These are phyloP conservation scores for Diplocarpon rosae DNA, from an alignment of 2,329 filamentous ascomycete genomes.

Conservation along the genomic window DNA sequence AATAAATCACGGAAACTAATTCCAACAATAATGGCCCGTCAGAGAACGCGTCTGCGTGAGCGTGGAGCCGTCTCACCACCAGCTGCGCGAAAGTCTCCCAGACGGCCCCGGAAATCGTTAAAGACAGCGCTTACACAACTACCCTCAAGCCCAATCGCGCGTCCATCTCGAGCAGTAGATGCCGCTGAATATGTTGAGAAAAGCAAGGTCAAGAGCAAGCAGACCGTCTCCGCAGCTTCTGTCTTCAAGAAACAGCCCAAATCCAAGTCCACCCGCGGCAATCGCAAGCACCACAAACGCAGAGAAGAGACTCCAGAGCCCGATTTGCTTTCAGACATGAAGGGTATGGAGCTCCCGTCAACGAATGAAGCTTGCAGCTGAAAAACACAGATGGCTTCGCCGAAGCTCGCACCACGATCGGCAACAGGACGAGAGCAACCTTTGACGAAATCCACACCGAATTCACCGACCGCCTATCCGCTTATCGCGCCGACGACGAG, in stretches of 20 bases:
- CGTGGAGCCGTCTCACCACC: not conserved
- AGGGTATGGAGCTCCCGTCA: constrained; percentile 3
- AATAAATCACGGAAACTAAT: not conserved
- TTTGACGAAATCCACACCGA: constrained; percentile 12
- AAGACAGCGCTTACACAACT: not conserved
- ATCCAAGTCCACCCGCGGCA: constrained; percentile 2
- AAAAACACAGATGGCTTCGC: constrained; percentile 16
- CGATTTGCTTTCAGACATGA: constrained; percentile 9
- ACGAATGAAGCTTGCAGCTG: not conserved
- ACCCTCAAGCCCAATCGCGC: not conserved
- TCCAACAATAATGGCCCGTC: constrained; percentile 1
- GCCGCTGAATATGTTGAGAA: not conserved
- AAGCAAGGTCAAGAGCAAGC: not conserved
- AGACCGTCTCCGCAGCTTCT: constrained; percentile 14
- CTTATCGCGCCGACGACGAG: constrained; percentile 3
- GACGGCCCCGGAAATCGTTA: not conserved
- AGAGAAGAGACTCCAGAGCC: constrained; percentile 10
- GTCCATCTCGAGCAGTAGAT: not conserved
- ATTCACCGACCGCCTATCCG: constrained; percentile 9
- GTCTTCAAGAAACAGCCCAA: constrained; percentile 15
- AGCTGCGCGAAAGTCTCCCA: not conserved
- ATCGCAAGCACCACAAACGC: constrained; percentile 9
- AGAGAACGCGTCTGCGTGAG: not conserved
- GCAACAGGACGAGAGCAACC: constrained; percentile 1
- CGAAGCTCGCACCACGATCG: constrained; percentile 11